Evolutionary conservation across 352 stramenopile species (phyloP), one percentile per base, ranked within the genome.

Genomic region (Globisporangium cylindrosporum): DNA sequence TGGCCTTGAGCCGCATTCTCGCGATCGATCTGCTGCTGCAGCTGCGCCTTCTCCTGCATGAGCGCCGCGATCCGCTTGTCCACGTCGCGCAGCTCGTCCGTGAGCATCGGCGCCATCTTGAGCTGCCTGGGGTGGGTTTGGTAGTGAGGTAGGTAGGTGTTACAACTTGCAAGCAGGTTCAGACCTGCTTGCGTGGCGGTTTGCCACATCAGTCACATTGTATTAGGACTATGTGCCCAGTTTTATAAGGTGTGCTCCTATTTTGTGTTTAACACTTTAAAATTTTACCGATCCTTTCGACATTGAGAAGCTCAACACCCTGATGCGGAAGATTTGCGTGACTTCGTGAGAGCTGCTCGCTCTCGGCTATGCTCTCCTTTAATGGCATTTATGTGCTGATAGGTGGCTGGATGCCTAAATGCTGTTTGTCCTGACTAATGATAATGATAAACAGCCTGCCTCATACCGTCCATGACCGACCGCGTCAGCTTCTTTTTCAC

Each of bases 31-130:
- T 70, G 71, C 67, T 70, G 60, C 71, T 90, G 81, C 63, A 92
- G 65, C 20, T 55, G 66, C 36, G 79, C 77, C 71, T 92, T 92
- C 62, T 90, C 76, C 73, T 92, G 77, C 84, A 92, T 90, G 59
- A 92, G 73, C 54, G 75, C 79, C 24, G 84, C 80, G 68, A 92
- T 92, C 74, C 88, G 84, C 75, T 74, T 73, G 71, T 92, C 84
- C 71, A 92, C 73, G 64, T 75, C 74, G 27, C 84, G 84, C 60
- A 92, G 72, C 71, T 87, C 79, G 53, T 68, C 64, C 54, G 80
- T 82, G 43, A 68, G 38, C 59, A 68, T 79, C 32, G 22, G 60
- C 10, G 64, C 14, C 58, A 49, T 71, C 43, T 43, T 46, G 20
- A 41, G 3, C 53, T 62, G n/a, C 14, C 22, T 65, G 68, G 73